Evolutionary conservation across 202 grass and related monocot genomes (phyloP).

Genomic region (Schoenoplectus tabernaemontani): DNA sequence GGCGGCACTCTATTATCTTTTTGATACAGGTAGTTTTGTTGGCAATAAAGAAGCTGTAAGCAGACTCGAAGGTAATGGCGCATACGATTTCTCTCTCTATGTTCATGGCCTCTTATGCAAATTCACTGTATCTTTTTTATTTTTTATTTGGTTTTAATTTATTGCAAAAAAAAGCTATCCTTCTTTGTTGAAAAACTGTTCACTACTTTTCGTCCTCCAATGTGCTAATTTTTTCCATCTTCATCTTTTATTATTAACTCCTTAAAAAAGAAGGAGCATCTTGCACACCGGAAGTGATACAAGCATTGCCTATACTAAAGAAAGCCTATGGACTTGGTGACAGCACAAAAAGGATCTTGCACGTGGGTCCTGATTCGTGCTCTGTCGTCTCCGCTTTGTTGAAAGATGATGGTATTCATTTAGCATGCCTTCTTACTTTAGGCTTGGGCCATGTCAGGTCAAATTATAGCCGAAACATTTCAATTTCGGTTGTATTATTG

Average conservation of each 20-base stretch:
- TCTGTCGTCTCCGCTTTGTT: slow-evolving; percentile 79
- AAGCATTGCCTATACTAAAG: slow-evolving; percentile 79
- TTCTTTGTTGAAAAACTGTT: background rate
- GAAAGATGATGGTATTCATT: slow-evolving; percentile 52
- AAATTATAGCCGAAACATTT: background rate
- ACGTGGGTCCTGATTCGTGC: slow-evolving; percentile 92
- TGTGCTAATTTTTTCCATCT: slow-evolving; percentile 14
- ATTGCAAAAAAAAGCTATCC: background rate
- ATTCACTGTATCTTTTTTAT: slow-evolving; percentile 8
- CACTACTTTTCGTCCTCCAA: background rate
- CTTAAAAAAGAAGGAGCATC: slow-evolving; percentile 42
- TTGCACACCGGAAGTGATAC: slow-evolving; percentile 75
- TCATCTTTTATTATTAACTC: slow-evolving; percentile 20
- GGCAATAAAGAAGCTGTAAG: slow-evolving; percentile 47
- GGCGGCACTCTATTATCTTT: slow-evolving; percentile 4
- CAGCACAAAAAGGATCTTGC: slow-evolving; percentile 63
- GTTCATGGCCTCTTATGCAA: background rate
- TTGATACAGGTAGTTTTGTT: slow-evolving; percentile 52
- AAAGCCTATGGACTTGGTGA: slow-evolving; percentile 63
- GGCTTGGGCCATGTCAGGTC: background rate
- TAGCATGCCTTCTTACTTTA: background rate
- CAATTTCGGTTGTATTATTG: background rate
- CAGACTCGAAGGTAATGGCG: slow-evolving; percentile 44
- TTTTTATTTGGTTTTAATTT: background rate
- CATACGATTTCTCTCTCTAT: background rate